Base-by-base conservation (phyloP, 345 rosid species). In the Mercurialis annua region DNA sequence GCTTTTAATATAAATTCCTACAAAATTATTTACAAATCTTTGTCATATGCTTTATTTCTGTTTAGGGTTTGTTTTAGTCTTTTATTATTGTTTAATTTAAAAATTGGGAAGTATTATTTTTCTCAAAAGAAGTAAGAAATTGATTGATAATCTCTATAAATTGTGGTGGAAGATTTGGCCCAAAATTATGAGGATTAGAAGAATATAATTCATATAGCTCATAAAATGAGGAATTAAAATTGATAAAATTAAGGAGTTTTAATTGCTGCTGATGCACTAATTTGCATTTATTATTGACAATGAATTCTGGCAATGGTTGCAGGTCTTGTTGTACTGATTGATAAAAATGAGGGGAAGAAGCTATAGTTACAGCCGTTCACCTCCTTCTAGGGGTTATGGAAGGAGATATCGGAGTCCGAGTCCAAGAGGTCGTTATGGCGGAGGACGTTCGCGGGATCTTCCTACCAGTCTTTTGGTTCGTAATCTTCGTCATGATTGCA, bases 391-490 rank as follows among this genome's bases (percentile, higher is more conserved):
- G 86, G 75, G 71, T 48, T 83, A 81, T 73, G 76, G 85, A 50
- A 82, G 91, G 81, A 86, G 89, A 65, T 70, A 29, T 54, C 72
- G 79, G 48, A 92, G 90, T 77, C 89, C 96, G 58, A 90, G 84
- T 78, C 95, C 96, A 0, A 77, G 82, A 73, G 85, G 70, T 68
- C 81, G 71, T 20, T 78, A 81, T 70, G 77, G 85, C n/a, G 73
- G 81, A 29, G 73, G 81, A 29, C 84, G 80, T 47, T 68, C 75
- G 63, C 82, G 86, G 67, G 98, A 90, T 66, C 81, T 80, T 66
- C 96, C 94, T 1, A 84, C 96, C 5, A 88, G 97, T 80, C 94
- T 93, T 34, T 82, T 90, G 54, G 97, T 90, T 80, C 96, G 94
- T 46, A 90, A 87, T 71, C 93, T 93, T 74, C 85, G 82, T 27